Evolutionary conservation across 192 early-diverging fungal species (phyloP).

Genomic region (Coemansia sp.): DNA sequence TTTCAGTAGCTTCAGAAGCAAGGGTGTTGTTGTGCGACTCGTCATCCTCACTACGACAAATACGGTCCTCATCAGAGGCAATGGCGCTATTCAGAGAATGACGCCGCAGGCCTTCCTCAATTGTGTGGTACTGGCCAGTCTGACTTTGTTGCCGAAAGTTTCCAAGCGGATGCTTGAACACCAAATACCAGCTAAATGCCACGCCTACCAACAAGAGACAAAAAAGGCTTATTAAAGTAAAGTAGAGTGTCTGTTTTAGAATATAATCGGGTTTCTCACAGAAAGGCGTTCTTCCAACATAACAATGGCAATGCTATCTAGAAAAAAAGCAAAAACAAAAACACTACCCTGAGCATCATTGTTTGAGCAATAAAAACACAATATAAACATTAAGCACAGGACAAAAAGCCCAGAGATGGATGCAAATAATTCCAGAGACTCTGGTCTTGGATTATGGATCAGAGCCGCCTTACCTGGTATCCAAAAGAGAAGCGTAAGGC

Average conservation of each 20-base stretch:
- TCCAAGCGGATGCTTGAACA: slow-evolving; percentile 46
- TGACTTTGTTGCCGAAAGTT: slow-evolving; percentile 31
- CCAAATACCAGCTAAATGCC: slow-evolving; percentile 51
- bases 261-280: too few relatives aligned
- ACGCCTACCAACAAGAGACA: slow-evolving; percentile 24
- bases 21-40: slow-evolving; percentile 38
- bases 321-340: too few relatives aligned
- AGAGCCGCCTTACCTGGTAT: slow-evolving; percentile 59
- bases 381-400: too few relatives aligned
- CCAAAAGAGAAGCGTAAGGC: slow-evolving; percentile 67
- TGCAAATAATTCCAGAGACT: too few relatives aligned
- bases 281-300: too few relatives aligned
- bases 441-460: background rate
- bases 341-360: too few relatives aligned
- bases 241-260: too few relatives aligned
- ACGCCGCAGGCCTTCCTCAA: slow-evolving; percentile 49
- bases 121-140: slow-evolving; percentile 35
- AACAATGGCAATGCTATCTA: too few relatives aligned
- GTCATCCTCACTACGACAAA: slow-evolving; percentile 31
- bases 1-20: slow-evolving; percentile 25
- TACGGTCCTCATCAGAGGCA: slow-evolving; percentile 23
- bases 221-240: background rate
- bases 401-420: too few relatives aligned
- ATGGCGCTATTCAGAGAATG: slow-evolving; percentile 28
- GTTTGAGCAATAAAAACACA: too few relatives aligned